Evolutionary conservation across 2,329 filamentous ascomycete species (phyloP).

Genomic region (Epicoccum nigrum): DNA sequence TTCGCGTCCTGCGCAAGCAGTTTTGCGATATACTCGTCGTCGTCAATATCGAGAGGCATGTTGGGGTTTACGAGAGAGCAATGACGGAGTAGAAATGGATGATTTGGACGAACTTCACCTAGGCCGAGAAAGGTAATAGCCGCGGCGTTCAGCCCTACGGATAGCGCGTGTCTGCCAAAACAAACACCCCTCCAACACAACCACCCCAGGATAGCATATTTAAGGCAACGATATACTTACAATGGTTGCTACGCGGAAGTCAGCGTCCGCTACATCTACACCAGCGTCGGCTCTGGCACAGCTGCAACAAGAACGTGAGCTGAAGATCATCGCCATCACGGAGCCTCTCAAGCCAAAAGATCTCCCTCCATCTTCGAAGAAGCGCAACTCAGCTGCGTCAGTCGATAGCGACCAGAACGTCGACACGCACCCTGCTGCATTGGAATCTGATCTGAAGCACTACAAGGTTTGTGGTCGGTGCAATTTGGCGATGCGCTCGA

Average conservation of each 20-base stretch:
- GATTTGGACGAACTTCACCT: conserved; percentile 9
- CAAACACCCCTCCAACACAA: conserved; percentile 33
- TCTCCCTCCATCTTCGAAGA: conserved; percentile 46
- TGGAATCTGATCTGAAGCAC: conserved; percentile 84
- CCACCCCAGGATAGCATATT: conserved; percentile 1
- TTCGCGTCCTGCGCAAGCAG: conserved; percentile 82
- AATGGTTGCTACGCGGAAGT: conserved; percentile 38
- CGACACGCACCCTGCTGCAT: conserved; percentile 69
- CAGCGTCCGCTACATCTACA: conserved; percentile 27
- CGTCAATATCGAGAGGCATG: conserved; percentile 45
- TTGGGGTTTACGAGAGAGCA: background rate
- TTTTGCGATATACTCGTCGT: conserved; percentile 79
- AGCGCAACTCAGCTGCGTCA: conserved; percentile 64
- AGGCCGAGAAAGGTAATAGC: conserved; percentile 24
- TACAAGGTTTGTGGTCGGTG: conserved; percentile 66
- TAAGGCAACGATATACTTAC: background rate
- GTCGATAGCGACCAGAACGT: conserved; percentile 70
- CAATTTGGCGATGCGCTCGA: background rate
- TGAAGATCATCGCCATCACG: conserved; percentile 78
- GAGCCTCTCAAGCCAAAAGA: conserved; percentile 70
- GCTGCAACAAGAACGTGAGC: conserved; percentile 63
- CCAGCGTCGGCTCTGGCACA: conserved; percentile 53
- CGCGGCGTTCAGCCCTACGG: conserved; percentile 30
- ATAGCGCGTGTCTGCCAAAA: conserved; percentile 29
- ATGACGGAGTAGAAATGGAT: background rate